Evolutionary conservation across 495 filamentous ascomycete species (phyloP), one percentile per base, ranked within the genome.

Genomic region (Paragyromitra xinjiangensis): DNA sequence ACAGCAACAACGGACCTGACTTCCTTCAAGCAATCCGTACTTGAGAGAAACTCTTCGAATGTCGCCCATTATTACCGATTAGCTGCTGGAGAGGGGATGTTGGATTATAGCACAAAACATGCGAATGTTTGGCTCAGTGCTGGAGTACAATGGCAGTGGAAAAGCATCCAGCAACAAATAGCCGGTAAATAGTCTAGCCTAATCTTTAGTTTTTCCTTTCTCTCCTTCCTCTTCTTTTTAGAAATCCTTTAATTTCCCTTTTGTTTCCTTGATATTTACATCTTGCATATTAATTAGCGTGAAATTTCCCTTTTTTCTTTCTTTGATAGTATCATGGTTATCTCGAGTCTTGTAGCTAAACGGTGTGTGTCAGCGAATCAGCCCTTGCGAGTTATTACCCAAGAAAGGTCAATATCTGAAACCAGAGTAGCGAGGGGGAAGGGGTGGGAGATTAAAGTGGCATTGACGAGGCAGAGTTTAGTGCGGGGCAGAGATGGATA

Each of bases 161-260:
- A 66, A 53, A 78, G 59, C 53, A 71, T 79, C 22, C 74, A 79
- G 50, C 74, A 78, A 51, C 77, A 62, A 55, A 70, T 79, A 66
- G 45, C 75, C 34, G 77, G 77, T 65, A 78, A 78, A 66, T 79
- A 77, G 75, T 68, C 63, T 68, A 73, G 59, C 65, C 71, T 78
- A 68, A 59, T 40, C 19, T 68, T 37, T 76, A 58, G 63, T 67
- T 67, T 77, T 44, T 40, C 53, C 24, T 6, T 65, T 45, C 59
- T 66, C 44, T 68, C 16, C 9, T 48, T 39, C 9, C 45, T 72
- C 42, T 58, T 29, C 34, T 63, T 44, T 40, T 62, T 63, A 63
- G 59, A 42, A 11, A 42, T 44, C 29, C 16, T 68, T 14, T 45
- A 34, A 34, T 69, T 70, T 58, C 69, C 16, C 40, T 53, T 64